A percentile compares a stretch with the other conserved stretches of the same genome.
Conservation (phyloP, 1,284 basidiomycete genomes). For the Apiotrichum sp. region DNA sequence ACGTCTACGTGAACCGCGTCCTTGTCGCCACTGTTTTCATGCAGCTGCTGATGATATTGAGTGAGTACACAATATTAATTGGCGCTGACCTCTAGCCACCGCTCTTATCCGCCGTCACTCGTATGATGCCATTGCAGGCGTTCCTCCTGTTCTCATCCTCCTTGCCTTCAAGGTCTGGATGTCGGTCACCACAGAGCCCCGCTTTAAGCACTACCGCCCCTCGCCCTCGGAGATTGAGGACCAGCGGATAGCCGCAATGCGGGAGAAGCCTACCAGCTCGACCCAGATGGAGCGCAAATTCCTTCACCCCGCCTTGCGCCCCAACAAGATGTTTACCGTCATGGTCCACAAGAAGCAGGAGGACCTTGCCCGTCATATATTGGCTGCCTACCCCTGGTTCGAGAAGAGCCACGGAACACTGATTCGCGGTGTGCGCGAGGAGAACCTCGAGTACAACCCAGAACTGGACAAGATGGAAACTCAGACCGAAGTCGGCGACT, state of each 20-base stretch:
- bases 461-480: conserved; percentile 23
- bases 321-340: conserved; percentile 44
- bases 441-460: conserved; percentile 47
- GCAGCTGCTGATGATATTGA: conserved; percentile 78
- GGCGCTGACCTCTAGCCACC: neutral
- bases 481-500: conserved; percentile 28
- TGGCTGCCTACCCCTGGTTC: conserved; percentile 46
- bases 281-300: conserved; percentile 50
- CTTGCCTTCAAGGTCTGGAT: conserved; percentile 76
- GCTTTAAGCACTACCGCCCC: conserved; percentile 65
- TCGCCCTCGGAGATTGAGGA: conserved; percentile 44
- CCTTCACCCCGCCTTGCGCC: conserved; percentile 50
- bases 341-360: conserved; percentile 49
- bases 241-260: conserved; percentile 24
- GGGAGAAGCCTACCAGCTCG: conserved; percentile 44
- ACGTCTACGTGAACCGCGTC: conserved; percentile 79
- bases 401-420: conserved; percentile 34
- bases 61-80: conserved; percentile 52
- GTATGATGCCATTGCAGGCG: conserved; percentile 48
- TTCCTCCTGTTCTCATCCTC: conserved; percentile 72
- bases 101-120: conserved; percentile 72
- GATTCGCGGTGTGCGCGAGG: conserved; percentile 45
- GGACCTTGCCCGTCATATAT: conserved; percentile 35
- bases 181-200: conserved; percentile 58
- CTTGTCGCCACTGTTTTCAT: conserved; percentile 68